Evolutionary conservation across 2,329 filamentous ascomycete species (phyloP).

Genomic region (Didymellaceae sp.): DNA sequence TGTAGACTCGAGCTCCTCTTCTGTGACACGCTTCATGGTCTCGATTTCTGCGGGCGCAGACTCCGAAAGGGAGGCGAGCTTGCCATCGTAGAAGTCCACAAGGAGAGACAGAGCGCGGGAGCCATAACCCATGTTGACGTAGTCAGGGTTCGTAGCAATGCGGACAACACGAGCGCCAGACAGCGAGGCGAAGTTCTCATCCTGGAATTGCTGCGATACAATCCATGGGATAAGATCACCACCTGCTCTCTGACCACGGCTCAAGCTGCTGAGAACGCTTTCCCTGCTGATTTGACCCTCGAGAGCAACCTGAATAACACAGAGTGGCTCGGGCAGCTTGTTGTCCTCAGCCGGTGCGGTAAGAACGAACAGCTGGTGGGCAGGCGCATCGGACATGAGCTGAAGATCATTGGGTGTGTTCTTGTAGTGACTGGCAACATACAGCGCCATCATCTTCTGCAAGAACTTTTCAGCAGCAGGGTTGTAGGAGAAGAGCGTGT

Average conservation of each 20-base stretch:
- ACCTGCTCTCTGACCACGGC: constrained; percentile 83
- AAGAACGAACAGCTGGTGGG: constrained; percentile 94
- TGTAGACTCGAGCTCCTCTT: constrained; percentile 77
- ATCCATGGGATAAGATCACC: constrained; percentile 98
- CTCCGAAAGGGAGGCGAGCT: constrained; percentile 85
- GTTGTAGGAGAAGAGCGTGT: constrained; percentile 98
- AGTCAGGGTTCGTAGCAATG: constrained; percentile 96
- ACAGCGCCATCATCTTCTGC: constrained; percentile 97
- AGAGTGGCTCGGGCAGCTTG: constrained; percentile 88
- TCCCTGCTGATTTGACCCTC: constrained; percentile 94
- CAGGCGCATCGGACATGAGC: constrained; percentile 96
- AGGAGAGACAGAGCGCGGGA: constrained; percentile 86
- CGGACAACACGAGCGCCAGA: constrained; percentile 92
- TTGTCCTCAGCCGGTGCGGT: constrained; percentile 82
- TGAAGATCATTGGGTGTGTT: constrained; percentile 98
- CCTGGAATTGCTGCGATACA: constrained; percentile 96
- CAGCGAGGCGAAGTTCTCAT: constrained; percentile 91
- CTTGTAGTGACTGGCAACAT: constrained; percentile 97
- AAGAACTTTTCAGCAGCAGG: constrained; percentile 96
- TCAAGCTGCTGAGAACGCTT: constrained; percentile 88
- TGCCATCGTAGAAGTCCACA: constrained; percentile 91
- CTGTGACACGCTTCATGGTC: constrained; percentile 78
- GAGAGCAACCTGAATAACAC: constrained; percentile 90
- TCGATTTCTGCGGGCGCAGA: constrained; percentile 61
- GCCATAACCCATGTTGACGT: constrained; percentile 90